Base-by-base conservation (phyloP, 306 rosid species). In the Betula pendula region DNA sequence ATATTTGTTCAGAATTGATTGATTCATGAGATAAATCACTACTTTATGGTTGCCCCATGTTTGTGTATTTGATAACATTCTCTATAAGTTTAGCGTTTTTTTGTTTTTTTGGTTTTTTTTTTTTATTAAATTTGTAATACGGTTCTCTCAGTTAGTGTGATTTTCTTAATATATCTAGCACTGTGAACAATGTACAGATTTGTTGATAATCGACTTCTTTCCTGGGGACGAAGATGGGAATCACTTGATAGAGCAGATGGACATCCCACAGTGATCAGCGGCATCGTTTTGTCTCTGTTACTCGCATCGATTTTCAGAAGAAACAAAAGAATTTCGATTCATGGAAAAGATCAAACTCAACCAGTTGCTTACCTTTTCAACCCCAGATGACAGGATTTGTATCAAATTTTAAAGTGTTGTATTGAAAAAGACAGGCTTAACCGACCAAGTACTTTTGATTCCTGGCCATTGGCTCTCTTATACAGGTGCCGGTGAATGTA, bases 251-350 rank as follows among this genome's bases (percentile, higher is more conserved):
- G 52, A 67, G 52, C 70, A 68, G 78, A 74, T 51, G 79, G 73
- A 81, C 68, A 73, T 82, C 70, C 65, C 53, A 14, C 40, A 59
- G 68, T 31, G 80, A 80, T 68, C 70, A 74, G 78, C 71, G 35
- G 76, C 85, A 60, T 79, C 73, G 81, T 83, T 84, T 78, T 49
- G 70, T 72, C 82, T 80, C 71, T 77, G 85, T 92, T 83, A 79
- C 76, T 69, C 71, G 76, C 71, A 52, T 77, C 76, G 71, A 75
- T 79, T 79, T 81, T 70, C 73, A 29, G 77, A 82, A 78, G 72
- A 83, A 75, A 35, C 50, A 62, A 22, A 0, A 75, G 56, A 49
- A 81, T 76, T 79, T 78, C 35, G 62, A 79, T 55, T 71, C 72
- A 20, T 27, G 29, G 81, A 49, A 68, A 49, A 63, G 82, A 79